Evolutionary conservation across 2,329 filamentous ascomycete species (phyloP), one percentile per base, ranked within the genome.

Genomic region (Colletotrichum liriopes): DNA sequence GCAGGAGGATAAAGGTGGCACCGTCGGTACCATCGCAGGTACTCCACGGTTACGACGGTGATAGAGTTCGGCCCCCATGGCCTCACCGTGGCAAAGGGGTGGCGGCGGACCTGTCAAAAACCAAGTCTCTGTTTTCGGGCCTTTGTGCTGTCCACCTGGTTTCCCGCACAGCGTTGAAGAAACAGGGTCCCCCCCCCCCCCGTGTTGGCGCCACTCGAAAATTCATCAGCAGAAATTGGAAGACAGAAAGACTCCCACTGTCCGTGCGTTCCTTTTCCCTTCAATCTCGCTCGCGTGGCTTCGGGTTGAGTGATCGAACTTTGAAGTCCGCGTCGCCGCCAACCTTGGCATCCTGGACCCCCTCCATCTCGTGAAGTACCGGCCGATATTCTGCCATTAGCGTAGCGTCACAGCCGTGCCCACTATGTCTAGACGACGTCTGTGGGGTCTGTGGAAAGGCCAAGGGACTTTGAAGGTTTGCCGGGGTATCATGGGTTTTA

Each of bases 251-350:
- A 51, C n/a, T 49, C 43, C 43, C 43, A 35, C 43, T 26, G 37
- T 49, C 41, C 43, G 59, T 61, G 58, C 58, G 43, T 20, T n/a
- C 39, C 16, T 37, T 32, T 26, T 37, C 23, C 9, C 16, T 58
- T 58, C 26, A 3, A 29, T 49, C 45, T 55, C 51, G 54, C 62
- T 61, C 67, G 55, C 67, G 63, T 61, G 55, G 55, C 55, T 71
- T 49, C 49, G 49, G 67, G 61, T 66, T 63, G 37, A 43, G 12
- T 39, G 58, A 65, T 45, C 45, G 26, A 54, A 59, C n/a, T 41
- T 60, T 52, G 45, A 26, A 47, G n/a, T 55, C n/a, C 49, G 20
- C 45, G 32, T 18, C 26, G 29, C 47, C 60, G 23, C 29, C 32
- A 52, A 62, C 54, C 51, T 60, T 52, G 39, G 26, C 35, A 35